Conservation (phyloP, 1,284 basidiomycete species). For the Malassezia arunalokei region DNA sequence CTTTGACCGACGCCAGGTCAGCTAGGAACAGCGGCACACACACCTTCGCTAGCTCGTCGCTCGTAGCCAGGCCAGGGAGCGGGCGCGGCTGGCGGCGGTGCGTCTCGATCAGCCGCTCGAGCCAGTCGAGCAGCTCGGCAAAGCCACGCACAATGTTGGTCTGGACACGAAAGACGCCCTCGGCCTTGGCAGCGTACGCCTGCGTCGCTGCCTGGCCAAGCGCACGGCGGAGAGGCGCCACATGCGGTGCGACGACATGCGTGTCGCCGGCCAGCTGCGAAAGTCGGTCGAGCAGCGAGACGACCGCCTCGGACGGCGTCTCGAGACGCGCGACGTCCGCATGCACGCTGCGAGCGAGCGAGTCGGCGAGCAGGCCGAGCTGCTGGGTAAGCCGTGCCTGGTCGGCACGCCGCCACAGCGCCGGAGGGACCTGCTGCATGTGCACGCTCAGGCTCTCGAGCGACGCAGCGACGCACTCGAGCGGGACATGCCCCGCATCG, state of each 20-base stretch:
- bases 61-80: constrained; percentile 53
- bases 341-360: constrained; percentile 72
- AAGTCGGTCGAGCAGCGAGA: constrained; percentile 41
- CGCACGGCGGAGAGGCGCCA: constrained; percentile 45
- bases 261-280: constrained; percentile 27
- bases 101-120: constrained; percentile 71
- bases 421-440: constrained; percentile 53
- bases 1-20: constrained; percentile 53
- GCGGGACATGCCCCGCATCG: constrained; percentile 75
- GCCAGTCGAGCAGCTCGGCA: constrained; percentile 69
- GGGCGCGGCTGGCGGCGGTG: constrained; percentile 65
- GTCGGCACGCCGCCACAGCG: constrained; percentile 67
- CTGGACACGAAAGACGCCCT: constrained; percentile 52
- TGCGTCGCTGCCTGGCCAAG: constrained; percentile 60
- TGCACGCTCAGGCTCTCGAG: constrained; percentile 54
- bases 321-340: constrained; percentile 60
- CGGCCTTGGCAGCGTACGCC: constrained; percentile 55
- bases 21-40: constrained; percentile 62
- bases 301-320: constrained; percentile 27
- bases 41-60: constrained; percentile 63
- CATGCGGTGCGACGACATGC: constrained; percentile 16
- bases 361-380: constrained; percentile 58
- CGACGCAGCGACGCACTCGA: constrained; percentile 80
- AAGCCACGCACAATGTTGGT: constrained; percentile 62
- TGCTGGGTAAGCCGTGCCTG: constrained; percentile 51